Percentiles rank a stretch among this genome's conserved stretches.
These are phyloP conservation scores for Metschnikowia gruessii DNA, from an alignment of 805 yeast species.

Conservation along the genomic window DNA sequence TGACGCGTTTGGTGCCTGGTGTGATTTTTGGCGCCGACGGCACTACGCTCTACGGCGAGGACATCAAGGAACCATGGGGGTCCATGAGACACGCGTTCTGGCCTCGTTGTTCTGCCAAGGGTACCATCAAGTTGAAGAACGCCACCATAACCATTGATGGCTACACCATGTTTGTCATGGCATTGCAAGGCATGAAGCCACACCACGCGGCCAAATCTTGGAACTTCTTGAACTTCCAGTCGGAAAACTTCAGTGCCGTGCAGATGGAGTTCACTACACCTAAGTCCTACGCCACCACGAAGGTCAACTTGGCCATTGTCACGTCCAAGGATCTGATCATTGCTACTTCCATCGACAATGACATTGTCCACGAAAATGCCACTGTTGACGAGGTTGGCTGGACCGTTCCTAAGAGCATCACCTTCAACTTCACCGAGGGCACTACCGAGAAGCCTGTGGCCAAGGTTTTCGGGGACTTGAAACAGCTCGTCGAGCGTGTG, in stretches of 20 bases:
- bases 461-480: conserved; percentile 57
- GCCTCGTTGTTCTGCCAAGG: conserved; percentile 81
- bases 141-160: conserved; percentile 41
- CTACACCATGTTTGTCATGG: conserved; percentile 85
- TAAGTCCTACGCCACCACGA: conserved; percentile 76
- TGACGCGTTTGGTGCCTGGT: conserved; percentile 67
- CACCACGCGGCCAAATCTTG: conserved; percentile 97
- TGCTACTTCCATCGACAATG: conserved; percentile 62
- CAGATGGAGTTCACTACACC: conserved; percentile 97
- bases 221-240: conserved; percentile 91
- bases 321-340: conserved; percentile 62
- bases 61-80: conserved; percentile 89
- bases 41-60: conserved; percentile 80
- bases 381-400: conserved; percentile 81
- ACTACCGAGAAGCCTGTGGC: conserved; percentile 41
- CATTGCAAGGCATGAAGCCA: conserved; percentile 98
- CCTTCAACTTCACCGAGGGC: conserved; percentile 50
- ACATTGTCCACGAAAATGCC: conserved; percentile 50
- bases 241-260: conserved; percentile 67
- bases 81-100: conserved; percentile 93
- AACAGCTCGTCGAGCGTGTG: conserved; percentile 74
- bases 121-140: conserved; percentile 53
- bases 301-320: conserved; percentile 76
- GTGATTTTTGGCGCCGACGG: conserved; percentile 91
- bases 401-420: conserved; percentile 75